Conservation (phyloP, 495 filamentous ascomycete genomes). For the Trichoderma virens region DNA sequence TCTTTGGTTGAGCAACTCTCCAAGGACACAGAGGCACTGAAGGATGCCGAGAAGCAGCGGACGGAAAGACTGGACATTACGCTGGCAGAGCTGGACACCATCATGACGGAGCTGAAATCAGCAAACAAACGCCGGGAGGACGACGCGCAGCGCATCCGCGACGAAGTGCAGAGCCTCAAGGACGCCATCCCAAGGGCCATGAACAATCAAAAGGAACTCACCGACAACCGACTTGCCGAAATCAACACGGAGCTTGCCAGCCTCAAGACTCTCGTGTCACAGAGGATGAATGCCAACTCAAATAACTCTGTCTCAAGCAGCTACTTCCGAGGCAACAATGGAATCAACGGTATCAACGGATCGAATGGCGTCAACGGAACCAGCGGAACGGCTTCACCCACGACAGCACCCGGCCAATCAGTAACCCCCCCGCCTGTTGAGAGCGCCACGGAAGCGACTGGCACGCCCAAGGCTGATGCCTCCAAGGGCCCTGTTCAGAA, state of each 20-base stretch:
- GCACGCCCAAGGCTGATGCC: slow-evolving; percentile 15
- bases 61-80: slow-evolving; percentile 79
- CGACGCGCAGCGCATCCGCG: slow-evolving; percentile 73
- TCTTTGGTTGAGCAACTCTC: slow-evolving; percentile 82
- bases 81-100: slow-evolving; percentile 72
- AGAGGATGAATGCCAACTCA: slow-evolving; percentile 56
- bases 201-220: slow-evolving; percentile 74
- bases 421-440: slow-evolving; percentile 26
- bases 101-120: slow-evolving; percentile 72
- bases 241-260: slow-evolving; percentile 85
- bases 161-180: slow-evolving; percentile 76
- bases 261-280: slow-evolving; percentile 77
- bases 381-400: slow-evolving; percentile 24
- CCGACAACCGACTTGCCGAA: slow-evolving; percentile 73
- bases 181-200: slow-evolving; percentile 82
- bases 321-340: slow-evolving; percentile 22
- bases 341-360: neutral
- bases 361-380: slow-evolving; percentile 15
- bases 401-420: slow-evolving; percentile 20
- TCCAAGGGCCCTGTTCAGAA: neutral
- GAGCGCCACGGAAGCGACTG: slow-evolving; percentile 20
- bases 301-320: slow-evolving; percentile 27
- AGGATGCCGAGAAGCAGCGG: slow-evolving; percentile 73
- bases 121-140: slow-evolving; percentile 72
- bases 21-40: slow-evolving; percentile 80